Evolutionary conservation across 805 yeast genomes (phyloP), one percentile per base, ranked within the genome.

Genomic region (Saccharomycopsis sp.): DNA sequence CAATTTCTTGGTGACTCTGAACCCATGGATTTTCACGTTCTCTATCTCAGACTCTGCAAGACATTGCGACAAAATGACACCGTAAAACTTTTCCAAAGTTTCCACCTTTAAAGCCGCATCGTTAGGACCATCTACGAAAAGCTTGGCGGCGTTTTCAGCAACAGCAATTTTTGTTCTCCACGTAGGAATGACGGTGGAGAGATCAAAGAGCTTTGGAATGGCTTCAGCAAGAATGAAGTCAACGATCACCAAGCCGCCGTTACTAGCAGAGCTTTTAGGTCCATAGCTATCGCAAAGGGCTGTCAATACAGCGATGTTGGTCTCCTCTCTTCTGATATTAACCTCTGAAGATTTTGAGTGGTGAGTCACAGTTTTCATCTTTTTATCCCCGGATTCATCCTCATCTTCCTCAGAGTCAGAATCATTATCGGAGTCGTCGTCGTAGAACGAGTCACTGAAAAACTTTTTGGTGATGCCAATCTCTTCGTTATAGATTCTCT

Each of bases 121-220:
- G 24, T 51, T 24, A 29, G 29, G n/a, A 21, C 7, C 46, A 18
- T 46, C 62, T 15, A 63, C 61, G 1, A 64, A 54, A 9, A 73
- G 37, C 7, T 59, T 58, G 1, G 56, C 65, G 24, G 80, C 68
- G 8, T 74, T 71, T 54, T 80, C 83, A 62, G 73, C 76, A 18
- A 72, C 70, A 1, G 76, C 74, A 1, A 77, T 59, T 62, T 82
- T 81, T 1, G 85, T 75, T 63, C 86, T 77, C 92, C 92, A 87
- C 0, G 89, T 79, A 54, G 73, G 71, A 1, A 73, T 55, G 37
- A 70, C 51, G 21, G 53, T 55, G 55, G 67, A 51, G 56, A 67
- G 60, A 29, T 63, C 65, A 66, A 68, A 70, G 67, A 75, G 63
- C 2, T 58, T 51, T 2, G 57, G 53, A 56, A 71, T 60, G 44